phyloP scores from a whole-genome alignment of 2,329 filamentous ascomycete genomes.

The Plenodomus biglobosus region DNA sequence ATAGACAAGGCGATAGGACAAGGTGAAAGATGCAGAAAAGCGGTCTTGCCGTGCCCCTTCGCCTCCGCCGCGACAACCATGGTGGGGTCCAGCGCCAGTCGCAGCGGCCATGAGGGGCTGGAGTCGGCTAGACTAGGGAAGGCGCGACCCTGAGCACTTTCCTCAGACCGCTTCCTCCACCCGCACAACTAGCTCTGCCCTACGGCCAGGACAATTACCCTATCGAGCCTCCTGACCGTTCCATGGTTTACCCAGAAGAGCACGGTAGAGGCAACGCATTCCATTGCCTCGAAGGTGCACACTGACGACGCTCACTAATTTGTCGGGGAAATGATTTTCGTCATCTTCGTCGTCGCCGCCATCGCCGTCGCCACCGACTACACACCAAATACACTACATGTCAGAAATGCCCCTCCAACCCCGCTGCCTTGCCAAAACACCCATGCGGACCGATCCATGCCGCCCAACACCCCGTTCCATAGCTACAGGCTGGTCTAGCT shows the following conservation, averaged over 20 bases:
- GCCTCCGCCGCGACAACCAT: not conserved
- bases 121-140: not conserved
- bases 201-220: not conserved
- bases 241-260: not conserved
- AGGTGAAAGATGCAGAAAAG: slow-evolving; percentile 16
- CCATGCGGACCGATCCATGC: not conserved
- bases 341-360: no score
- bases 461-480: not conserved
- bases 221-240: not conserved
- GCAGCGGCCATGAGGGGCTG: not conserved
- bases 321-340: not conserved
- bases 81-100: slow-evolving; percentile 8
- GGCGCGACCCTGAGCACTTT: not conserved
- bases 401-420: no score
- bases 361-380: no score
- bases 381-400: no score
- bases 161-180: not conserved
- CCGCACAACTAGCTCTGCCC: not conserved
- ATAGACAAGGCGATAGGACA: slow-evolving; percentile 17
- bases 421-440: not conserved
- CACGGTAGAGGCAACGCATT: not conserved
- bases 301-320: not conserved
- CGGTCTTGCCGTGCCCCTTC: slow-evolving; percentile 19
- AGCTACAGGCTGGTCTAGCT: not conserved
- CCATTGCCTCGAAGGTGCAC: not conserved